Conservation (phyloP, 306 rosid species). For the Cucurbita argyrosperma region DNA sequence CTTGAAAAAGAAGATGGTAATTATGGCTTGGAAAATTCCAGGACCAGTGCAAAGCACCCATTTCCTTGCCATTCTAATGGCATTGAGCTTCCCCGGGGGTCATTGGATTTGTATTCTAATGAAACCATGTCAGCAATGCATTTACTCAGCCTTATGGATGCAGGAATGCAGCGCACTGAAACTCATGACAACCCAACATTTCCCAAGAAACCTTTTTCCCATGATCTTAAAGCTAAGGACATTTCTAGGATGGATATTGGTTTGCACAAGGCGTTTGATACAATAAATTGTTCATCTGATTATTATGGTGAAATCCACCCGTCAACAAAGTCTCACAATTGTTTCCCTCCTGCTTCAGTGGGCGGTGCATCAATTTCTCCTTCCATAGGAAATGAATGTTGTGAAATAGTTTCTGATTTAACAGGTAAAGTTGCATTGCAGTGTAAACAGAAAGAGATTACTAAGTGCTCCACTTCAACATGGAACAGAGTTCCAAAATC, state of each 20-base stretch:
- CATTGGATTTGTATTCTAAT: slow-evolving; percentile 72
- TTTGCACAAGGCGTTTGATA: slow-evolving; percentile 32
- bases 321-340: slow-evolving; percentile 38
- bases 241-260: slow-evolving; percentile 30
- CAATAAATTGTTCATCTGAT: slow-evolving; percentile 30
- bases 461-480: slow-evolving; percentile 28
- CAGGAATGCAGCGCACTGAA: slow-evolving; percentile 61
- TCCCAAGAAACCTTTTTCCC: slow-evolving; percentile 37
- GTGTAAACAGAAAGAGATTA: slow-evolving; percentile 43
- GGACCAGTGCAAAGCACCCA: slow-evolving; percentile 42
- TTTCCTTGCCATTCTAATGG: slow-evolving; percentile 36
- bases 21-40: slow-evolving; percentile 34
- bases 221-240: slow-evolving; percentile 41
- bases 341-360: slow-evolving; percentile 34
- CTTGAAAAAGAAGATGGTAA: slow-evolving; percentile 39
- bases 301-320: slow-evolving; percentile 28
- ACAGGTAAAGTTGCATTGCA: slow-evolving; percentile 31
- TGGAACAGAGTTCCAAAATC: slow-evolving; percentile 28
- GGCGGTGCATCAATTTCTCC: slow-evolving; percentile 47
- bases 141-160: slow-evolving; percentile 97
- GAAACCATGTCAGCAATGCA: slow-evolving; percentile 99
- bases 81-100: slow-evolving; percentile 47
- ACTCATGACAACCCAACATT: slow-evolving; percentile 35
- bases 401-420: slow-evolving; percentile 24
- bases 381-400: slow-evolving; percentile 25